Percentiles rank a stretch among this genome's conserved stretches.
Conservation (phyloP, 768 basidiomycete species). For the Phylloporus sp. region DNA sequence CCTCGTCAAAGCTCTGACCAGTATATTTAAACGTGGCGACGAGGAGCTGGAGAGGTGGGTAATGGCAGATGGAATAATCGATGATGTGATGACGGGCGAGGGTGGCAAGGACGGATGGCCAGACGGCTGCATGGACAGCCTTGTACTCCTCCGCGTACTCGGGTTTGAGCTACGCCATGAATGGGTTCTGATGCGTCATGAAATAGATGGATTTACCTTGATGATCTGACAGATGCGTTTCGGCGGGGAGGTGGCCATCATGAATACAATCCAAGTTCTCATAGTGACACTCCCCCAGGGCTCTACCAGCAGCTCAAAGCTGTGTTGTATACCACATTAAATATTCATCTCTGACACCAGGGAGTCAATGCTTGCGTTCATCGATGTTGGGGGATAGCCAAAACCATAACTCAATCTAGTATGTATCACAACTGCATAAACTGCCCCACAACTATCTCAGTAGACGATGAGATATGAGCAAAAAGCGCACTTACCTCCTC, state of each 20-base stretch:
- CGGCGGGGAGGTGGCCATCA: not conserved
- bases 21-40: conserved; percentile 78
- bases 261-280: no score
- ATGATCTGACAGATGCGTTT: conserved; percentile 73
- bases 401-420: no score
- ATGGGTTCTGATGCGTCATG: not conserved
- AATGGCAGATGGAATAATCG: conserved; percentile 77
- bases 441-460: conserved; percentile 13
- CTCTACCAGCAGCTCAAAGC: no score
- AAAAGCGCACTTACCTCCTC: conserved; percentile 42
- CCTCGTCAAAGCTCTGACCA: conserved; percentile 58
- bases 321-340: no score
- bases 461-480: not conserved
- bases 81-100: conserved; percentile 58
- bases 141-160: conserved; percentile 49
- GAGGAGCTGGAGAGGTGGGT: conserved; percentile 59
- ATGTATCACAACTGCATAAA: no score
- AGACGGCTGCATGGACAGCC: conserved; percentile 56
- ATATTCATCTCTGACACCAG: no score
- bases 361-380: no score
- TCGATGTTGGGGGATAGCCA: no score
- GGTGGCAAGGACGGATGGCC: conserved; percentile 66
- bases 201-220: conserved; percentile 40
- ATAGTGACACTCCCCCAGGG: no score
- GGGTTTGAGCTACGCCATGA: conserved; percentile 47